Evolutionary conservation across 2,329 filamentous ascomycete genomes (phyloP), one percentile per base, ranked within the genome.

Genomic region (Calonectria hawksworthii): DNA sequence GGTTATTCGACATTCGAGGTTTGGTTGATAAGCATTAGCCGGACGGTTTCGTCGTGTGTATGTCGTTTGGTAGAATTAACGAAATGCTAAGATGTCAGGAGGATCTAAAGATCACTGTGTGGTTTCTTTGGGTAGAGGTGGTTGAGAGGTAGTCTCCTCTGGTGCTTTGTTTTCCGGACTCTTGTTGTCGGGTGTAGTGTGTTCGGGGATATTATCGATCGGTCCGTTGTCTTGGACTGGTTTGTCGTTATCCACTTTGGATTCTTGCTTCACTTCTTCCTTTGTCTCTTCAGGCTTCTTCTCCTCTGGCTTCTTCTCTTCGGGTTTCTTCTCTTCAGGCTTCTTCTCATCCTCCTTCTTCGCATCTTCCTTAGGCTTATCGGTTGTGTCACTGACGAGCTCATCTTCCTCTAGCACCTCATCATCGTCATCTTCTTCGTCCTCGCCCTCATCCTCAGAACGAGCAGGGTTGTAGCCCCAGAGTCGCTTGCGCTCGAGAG

Each of bases 401-500:
- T 54, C 28, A 1, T 32, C 51, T 32, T 54, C 51, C 18, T 54
- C 51, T 8, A 32, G 6, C 7, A 41, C 38, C 5, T n/a, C 7
- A 3, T 52, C 63, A 3, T 23, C 63, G 2, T 66, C 28, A 4
- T 66, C 44, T 4, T 50, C 21, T 0, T 68, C 30, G 2, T 63
- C 30, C 2, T 63, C 68, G 2, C 36, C 38, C 0, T 64, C 41
- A 6, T 52, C 54, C 13, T 32, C 30, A 4, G 16, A 26, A 14
- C 36, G 54, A 16, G 32, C 23, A 26, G 56, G 32, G 11, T 11
- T 51, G 13, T 70, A 70, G 6, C 32, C 68, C 79, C 79, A 81
- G 26, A 81, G 74, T 16, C 79, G 74, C 70, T 81, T 79, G 0
- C 79, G 78, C 34, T 81, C 79, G 1, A 76, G 71, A 21, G 63